Base-by-base conservation (phyloP, 2,329 filamentous ascomycete species). In the Verticillium klebahnii region DNA sequence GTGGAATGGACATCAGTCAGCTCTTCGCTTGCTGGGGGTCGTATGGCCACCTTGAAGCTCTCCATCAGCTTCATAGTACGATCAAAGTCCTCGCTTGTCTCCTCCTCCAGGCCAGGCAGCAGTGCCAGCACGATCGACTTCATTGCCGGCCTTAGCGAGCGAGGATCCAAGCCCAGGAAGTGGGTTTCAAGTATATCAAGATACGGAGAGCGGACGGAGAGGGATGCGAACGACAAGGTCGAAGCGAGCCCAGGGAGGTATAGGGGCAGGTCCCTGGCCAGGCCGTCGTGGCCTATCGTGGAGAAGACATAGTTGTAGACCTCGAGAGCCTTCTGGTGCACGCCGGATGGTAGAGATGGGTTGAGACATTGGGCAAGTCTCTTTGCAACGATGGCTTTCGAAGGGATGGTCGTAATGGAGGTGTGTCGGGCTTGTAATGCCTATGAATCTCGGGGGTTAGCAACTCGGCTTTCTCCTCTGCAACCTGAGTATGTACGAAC, bases 41-140 rank as follows among this genome's bases (percentile, higher is more conserved):
- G 82, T 68, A 93, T 85, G 57, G 85, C 83, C 62, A 83, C 76
- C 70, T 93, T 92, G 72, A 98, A 87, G 61, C 85, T 87, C 68
- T 95, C 89, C 56, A 98, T 73, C 11, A 97, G 85, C 62, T 84
- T 85, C 61, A 97, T 74, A 1, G 93, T 96, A 60, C 91, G 85
- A 65, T 98, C 94, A 73, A 98, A 99, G 72, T 99, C 96, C 72
- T 99, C 95, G 67, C 93, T 96, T 9, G 92, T 96, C 73, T 98
- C 95, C 67, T 99, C 95, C 74, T 99, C 95, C 2, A 99, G 77
- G 0, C 93, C 95, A 0, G 95, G 95, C 3, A 99, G 80, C 34
- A 99, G 80, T n/a, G 92, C 89, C 23, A 99, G 79, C 63, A 98
- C 88, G 15, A 98, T 86, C 8, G 93, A 90, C 74, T 97, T 97